Conservation (phyloP, 1,284 basidiomycete species). For the Athelia sp. region DNA sequence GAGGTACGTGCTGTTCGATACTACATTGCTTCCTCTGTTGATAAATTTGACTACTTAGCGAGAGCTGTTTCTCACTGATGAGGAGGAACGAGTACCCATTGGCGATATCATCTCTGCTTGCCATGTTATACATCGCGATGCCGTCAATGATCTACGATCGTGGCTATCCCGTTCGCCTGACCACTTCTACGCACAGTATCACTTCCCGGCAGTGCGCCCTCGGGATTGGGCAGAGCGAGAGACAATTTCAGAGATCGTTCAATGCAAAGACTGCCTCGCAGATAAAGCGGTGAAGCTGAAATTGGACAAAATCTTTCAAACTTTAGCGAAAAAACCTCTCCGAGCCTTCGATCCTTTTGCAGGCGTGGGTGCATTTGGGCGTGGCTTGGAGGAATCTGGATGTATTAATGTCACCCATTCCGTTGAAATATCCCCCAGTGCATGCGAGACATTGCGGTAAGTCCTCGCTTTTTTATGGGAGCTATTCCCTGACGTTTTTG, state of each 20-base stretch:
- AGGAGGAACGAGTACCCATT: slow-evolving; percentile 27
- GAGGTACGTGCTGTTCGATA: slow-evolving; percentile 28
- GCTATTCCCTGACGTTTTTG: slow-evolving; percentile 10
- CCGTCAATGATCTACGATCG: slow-evolving; percentile 25
- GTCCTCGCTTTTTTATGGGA: slow-evolving; percentile 18
- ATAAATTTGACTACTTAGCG: slow-evolving; percentile 27
- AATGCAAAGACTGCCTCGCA: slow-evolving; percentile 43
- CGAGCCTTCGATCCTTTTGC: slow-evolving; percentile 59
- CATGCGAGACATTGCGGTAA: slow-evolving; percentile 58
- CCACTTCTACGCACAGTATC: slow-evolving; percentile 52
- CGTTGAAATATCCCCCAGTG: slow-evolving; percentile 65
- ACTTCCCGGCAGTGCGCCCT: slow-evolving; percentile 37
- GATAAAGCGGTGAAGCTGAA: slow-evolving; percentile 26
- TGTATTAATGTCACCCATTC: slow-evolving; percentile 57
- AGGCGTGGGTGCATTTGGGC: slow-evolving; percentile 60
- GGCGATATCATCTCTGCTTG: slow-evolving; percentile 40
- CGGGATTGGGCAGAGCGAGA: slow-evolving; percentile 32
- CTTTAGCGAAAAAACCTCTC: slow-evolving; percentile 29
- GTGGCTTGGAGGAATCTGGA: slow-evolving; percentile 46
- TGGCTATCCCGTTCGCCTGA: slow-evolving; percentile 50
- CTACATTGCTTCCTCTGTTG: slow-evolving; percentile 3
- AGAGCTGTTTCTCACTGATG: slow-evolving; percentile 52
- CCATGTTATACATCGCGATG: slow-evolving; percentile 36
- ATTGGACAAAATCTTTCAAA: slow-evolving; percentile 23
- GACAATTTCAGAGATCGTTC: slow-evolving; percentile 24